These are phyloP conservation scores for Elongisporangium anandrum DNA, from an alignment of 352 stramenopile genomes.

Conservation along the genomic window DNA sequence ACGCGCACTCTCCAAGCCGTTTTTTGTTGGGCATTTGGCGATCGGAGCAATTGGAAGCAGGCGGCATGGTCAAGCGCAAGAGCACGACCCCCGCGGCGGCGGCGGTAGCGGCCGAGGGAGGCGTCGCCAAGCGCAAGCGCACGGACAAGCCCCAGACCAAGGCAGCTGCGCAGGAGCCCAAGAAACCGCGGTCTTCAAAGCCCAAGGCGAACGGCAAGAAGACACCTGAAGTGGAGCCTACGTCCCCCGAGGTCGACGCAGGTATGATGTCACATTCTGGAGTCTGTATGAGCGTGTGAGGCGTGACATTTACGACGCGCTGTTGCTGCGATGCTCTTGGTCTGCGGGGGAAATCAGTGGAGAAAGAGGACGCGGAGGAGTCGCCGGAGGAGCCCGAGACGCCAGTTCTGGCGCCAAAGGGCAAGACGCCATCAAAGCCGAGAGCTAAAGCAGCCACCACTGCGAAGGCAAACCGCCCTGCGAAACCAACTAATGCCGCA, in stretches of 20 bases:
- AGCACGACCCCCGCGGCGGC: neutral
- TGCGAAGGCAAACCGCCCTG: conserved; percentile 11
- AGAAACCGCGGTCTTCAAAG: conserved; percentile 6
- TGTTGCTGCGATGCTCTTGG: neutral
- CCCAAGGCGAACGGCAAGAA: neutral
- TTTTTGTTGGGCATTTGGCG: conserved; percentile 1
- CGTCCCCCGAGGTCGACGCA: neutral
- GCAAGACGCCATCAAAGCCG: conserved; percentile 9
- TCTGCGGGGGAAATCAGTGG: neutral
- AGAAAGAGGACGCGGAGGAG: neutral
- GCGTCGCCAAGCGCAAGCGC: conserved; percentile 5
- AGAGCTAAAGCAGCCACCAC: conserved; percentile 14
- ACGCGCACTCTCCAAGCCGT: neutral
- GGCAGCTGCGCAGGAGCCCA: neutral
- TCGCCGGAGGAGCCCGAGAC: neutral
- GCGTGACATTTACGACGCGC: neutral
- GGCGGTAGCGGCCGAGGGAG: neutral
- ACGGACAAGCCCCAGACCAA: conserved; percentile 9
- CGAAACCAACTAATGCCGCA: conserved; percentile 22
- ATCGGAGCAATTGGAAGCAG: conserved; percentile 2
- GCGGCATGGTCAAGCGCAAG: neutral
- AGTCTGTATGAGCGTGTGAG: neutral
- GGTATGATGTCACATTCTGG: neutral
- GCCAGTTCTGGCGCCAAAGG: conserved; percentile 7
- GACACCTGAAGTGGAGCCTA: neutral